Evolutionary conservation across 495 filamentous ascomycete species (phyloP).

Genomic region (Stereocaulon alpinum): DNA sequence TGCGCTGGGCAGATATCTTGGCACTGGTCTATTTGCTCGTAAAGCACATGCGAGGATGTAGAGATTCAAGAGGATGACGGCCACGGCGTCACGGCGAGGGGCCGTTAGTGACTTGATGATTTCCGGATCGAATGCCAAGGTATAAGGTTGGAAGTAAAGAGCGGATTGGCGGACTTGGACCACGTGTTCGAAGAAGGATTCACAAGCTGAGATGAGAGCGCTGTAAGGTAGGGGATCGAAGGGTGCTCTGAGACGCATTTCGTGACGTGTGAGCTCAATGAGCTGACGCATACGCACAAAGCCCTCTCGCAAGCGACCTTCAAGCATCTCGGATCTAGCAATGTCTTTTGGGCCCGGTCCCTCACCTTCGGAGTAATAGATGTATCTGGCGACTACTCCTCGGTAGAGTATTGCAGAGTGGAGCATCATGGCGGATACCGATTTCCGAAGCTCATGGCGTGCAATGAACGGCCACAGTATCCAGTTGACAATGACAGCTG

Average conservation of each 20-base stretch:
- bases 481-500: slow-evolving; percentile 46
- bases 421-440: slow-evolving; percentile 43
- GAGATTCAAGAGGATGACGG: slow-evolving; percentile 46
- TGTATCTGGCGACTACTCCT: slow-evolving; percentile 46
- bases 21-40: slow-evolving; percentile 38
- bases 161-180: slow-evolving; percentile 46
- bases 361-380: slow-evolving; percentile 44
- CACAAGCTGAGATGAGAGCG: slow-evolving; percentile 43
- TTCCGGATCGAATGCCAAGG: slow-evolving; percentile 21
- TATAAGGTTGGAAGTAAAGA: slow-evolving; percentile 44
- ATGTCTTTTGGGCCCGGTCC: slow-evolving; percentile 41
- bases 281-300: slow-evolving; percentile 48
- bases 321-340: slow-evolving; percentile 44
- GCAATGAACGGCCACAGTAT: slow-evolving; percentile 51
- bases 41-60: slow-evolving; percentile 47
- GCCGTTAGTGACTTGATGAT: slow-evolving; percentile 35
- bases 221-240: slow-evolving; percentile 47
- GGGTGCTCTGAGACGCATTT: slow-evolving; percentile 46
- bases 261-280: slow-evolving; percentile 46
- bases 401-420: slow-evolving; percentile 45
- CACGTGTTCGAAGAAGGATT: slow-evolving; percentile 48
- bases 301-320: slow-evolving; percentile 46
- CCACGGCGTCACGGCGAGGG: slow-evolving; percentile 44
- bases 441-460: slow-evolving; percentile 47
- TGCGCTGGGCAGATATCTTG: slow-evolving; percentile 44